phyloP scores from a whole-genome alignment of 2,329 filamentous ascomycete genomes.

The Cytospora chrysosperma region DNA sequence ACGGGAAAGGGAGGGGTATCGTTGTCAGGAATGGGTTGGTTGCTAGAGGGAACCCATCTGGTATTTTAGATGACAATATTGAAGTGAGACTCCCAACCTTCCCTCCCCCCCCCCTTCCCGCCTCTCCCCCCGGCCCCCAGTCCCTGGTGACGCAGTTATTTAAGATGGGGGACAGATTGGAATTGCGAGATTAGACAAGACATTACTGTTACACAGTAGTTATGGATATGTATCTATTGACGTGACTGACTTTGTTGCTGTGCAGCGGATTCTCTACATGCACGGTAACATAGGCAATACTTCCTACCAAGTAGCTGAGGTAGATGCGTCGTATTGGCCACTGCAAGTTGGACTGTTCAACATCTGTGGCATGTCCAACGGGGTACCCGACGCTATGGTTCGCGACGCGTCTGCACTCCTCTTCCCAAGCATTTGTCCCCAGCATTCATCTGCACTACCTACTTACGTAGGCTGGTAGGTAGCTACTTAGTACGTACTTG shows the following conservation, averaged over 20 bases:
- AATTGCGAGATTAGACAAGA: neutral
- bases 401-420: neutral
- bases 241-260: neutral
- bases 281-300: too few relatives aligned
- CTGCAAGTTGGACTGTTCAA: neutral
- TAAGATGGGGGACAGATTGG: neutral
- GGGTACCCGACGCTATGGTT: constrained; percentile 14
- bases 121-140: too few relatives aligned
- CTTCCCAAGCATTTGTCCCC: too few relatives aligned
- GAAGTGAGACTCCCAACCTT: too few relatives aligned
- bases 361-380: constrained; percentile 3
- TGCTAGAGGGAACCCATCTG: neutral
- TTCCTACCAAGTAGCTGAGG: too few relatives aligned
- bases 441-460: too few relatives aligned
- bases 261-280: too few relatives aligned
- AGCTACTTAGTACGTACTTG: too few relatives aligned
- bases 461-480: too few relatives aligned
- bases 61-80: neutral
- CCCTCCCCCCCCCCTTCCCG: too few relatives aligned
- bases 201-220: too few relatives aligned
- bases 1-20: constrained; percentile 6
- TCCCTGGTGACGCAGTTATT: neutral
- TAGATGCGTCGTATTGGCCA: too few relatives aligned
- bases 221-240: neutral
- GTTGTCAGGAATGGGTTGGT: neutral